Evolutionary conservation across 306 rosid genomes (phyloP), one percentile per base, ranked within the genome.

Genomic region (Trifolium fragiferum): DNA sequence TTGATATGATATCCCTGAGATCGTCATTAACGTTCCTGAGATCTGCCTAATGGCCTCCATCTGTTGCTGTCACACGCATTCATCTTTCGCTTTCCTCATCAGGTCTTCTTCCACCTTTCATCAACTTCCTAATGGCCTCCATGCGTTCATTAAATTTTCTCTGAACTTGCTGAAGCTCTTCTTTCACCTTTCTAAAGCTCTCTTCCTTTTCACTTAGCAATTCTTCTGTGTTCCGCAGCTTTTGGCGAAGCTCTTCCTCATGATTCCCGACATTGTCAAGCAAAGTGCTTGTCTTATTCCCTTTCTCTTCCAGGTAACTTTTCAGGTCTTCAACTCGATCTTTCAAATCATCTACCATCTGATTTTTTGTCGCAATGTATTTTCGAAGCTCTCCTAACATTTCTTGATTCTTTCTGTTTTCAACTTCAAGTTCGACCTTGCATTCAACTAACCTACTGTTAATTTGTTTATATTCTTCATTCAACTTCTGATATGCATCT

Each of bases 241-340:
- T 92, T 90, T 92, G 99, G 92, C 99, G 99, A 84, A 90, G 98
- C 89, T 86, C 86, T 50, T 90, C 97, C 81, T 95, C 97, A 13
- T 86, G 83, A 20, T 65, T 90, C 57, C 90, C 83, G 64, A 84
- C 85, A 15, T 83, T 87, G 8, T 94, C 96, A 4, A 86, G 80
- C 83, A 74, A 74, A 67, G 80, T 80, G 63, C 81, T 23, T 47
- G 80, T 82, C 77, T 90, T 96, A 46, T 94, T 90, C 71, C 78
- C 84, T 63, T 94, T 92, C 35, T 72, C 90, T 69, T 94, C 99
- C 10, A 90, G 60, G 30, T 94, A 96, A 72, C 95, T 87, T 85
- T 67, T 87, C 55, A 94, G 83, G 67, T 87, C 89, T 78, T 91
- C 99, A 33, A 60, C 82, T 65, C 66, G 57, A 27, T 82, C 76